A percentile compares a stretch with the other conserved stretches of the same genome.
phyloP scores from a whole-genome alignment of 768 basidiomycete species.

The Panus rudis region DNA sequence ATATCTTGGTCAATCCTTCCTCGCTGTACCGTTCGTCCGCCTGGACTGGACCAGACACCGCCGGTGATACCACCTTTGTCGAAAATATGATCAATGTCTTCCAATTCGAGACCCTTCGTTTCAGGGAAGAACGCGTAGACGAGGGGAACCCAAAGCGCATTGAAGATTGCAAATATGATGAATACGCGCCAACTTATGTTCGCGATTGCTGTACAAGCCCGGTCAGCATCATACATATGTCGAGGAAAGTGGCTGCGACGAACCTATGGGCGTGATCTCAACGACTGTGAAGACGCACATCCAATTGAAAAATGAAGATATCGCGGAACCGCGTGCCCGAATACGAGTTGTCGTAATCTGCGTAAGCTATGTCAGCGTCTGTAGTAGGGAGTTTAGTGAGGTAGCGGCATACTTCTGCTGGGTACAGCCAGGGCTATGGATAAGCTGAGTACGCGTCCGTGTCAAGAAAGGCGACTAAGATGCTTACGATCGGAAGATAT shows the following conservation, averaged over 20 bases:
- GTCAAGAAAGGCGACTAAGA: too few species aligned
- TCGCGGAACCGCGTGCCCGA: too few species aligned
- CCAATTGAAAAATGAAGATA: too few species aligned
- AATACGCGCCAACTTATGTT: conserved; percentile 38
- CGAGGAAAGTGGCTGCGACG: too few species aligned
- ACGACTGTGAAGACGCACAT: conserved; percentile 36
- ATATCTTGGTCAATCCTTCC: conserved; percentile 12
- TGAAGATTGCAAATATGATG: conserved; percentile 39
- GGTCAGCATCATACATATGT: too few species aligned
- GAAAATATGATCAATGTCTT: conserved; percentile 34
- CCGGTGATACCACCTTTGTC: conserved; percentile 36
- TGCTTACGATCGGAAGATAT: too few species aligned
- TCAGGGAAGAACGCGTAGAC: conserved; percentile 29
- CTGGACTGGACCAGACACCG: conserved; percentile 31
- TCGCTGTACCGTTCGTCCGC: conserved; percentile 25
- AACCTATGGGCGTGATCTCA: conserved; percentile 38
- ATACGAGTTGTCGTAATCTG: too few species aligned
- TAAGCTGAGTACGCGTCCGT: too few species aligned
- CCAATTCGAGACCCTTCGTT: conserved; percentile 33
- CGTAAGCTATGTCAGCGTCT: too few species aligned
- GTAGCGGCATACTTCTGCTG: too few species aligned
- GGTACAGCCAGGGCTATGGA: too few species aligned
- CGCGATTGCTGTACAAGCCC: conserved; percentile 33
- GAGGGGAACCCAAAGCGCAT: conserved; percentile 36
- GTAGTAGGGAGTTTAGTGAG: too few species aligned